These are phyloP conservation scores for Scutellaria minor DNA, from an alignment of 257 asterid genomes.

Conservation along the genomic window DNA sequence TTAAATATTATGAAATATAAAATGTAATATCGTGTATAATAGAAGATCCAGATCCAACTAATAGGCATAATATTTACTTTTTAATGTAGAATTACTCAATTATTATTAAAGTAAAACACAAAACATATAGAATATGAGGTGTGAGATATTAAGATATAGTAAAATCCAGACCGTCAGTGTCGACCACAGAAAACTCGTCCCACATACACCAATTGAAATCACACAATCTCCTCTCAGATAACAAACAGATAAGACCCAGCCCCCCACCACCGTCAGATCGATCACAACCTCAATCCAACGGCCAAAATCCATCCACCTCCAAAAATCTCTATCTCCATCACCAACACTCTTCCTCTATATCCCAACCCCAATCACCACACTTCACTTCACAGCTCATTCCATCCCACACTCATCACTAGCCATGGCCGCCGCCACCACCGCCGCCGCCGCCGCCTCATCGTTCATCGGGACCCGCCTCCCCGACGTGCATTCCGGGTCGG, in stretches of 20 bases:
- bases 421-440: slow-evolving; percentile 67
- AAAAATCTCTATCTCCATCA: slow-evolving; percentile 51
- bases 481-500: slow-evolving; percentile 56
- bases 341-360: slow-evolving; percentile 46
- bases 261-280: slow-evolving; percentile 57
- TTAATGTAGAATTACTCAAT: too few species aligned
- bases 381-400: slow-evolving; percentile 11
- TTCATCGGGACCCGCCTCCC: slow-evolving; percentile 79
- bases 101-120: too few species aligned
- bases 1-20: too few species aligned
- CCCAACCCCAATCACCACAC: slow-evolving; percentile 30
- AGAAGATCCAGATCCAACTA: too few species aligned
- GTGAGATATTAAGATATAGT: slow-evolving; percentile 27
- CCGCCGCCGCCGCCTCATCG: slow-evolving; percentile 76
- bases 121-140: background rate
- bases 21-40: too few species aligned
- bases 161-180: slow-evolving; percentile 23
- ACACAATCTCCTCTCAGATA: slow-evolving; percentile 54
- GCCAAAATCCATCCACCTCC: slow-evolving; percentile 30
- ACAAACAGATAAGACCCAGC: slow-evolving; percentile 69
- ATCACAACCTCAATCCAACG: slow-evolving; percentile 56
- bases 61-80: too few species aligned
- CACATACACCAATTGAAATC: slow-evolving; percentile 49
- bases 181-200: slow-evolving; percentile 43
- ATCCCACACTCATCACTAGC: background rate